These are phyloP conservation scores for Cardamine chenopodiifolia DNA, from an alignment of 345 rosid genomes.

Conservation along the genomic window DNA sequence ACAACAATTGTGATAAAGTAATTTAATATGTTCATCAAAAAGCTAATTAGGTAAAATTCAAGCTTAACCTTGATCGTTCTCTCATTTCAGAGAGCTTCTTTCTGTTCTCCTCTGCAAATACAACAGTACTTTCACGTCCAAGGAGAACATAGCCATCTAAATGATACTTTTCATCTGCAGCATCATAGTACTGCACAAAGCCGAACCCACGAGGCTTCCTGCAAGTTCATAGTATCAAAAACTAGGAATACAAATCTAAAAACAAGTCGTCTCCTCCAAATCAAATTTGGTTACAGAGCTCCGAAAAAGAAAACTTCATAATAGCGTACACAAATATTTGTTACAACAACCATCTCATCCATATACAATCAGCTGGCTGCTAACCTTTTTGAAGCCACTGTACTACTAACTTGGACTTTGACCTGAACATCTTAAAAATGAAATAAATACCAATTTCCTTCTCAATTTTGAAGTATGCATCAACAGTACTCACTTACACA, in stretches of 20 bases:
- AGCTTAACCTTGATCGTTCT: conserved; percentile 53
- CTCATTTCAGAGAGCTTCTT: conserved; percentile 95
- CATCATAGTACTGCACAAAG: conserved; percentile 84
- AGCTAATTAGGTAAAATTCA: neutral
- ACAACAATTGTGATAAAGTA: neutral
- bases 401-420: conserved; percentile 50
- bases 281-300: neutral
- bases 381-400: conserved; percentile 64
- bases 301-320: neutral
- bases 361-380: conserved; percentile 51
- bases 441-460: conserved; percentile 58
- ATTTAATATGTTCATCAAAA: neutral
- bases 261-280: conserved; percentile 9
- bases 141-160: conserved; percentile 83
- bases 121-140: conserved; percentile 77
- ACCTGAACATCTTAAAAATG: conserved; percentile 64
- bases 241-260: conserved; percentile 30
- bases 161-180: conserved; percentile 82
- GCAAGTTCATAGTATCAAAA: conserved; percentile 21
- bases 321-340: neutral
- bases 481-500: conserved; percentile 51
- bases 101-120: conserved; percentile 90
- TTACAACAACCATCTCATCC: conserved; percentile 24
- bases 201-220: conserved; percentile 96
- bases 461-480: conserved; percentile 53